Evolutionary conservation across 2,329 filamentous ascomycete genomes (phyloP).

Genomic region (Coniochaeta sp.): DNA sequence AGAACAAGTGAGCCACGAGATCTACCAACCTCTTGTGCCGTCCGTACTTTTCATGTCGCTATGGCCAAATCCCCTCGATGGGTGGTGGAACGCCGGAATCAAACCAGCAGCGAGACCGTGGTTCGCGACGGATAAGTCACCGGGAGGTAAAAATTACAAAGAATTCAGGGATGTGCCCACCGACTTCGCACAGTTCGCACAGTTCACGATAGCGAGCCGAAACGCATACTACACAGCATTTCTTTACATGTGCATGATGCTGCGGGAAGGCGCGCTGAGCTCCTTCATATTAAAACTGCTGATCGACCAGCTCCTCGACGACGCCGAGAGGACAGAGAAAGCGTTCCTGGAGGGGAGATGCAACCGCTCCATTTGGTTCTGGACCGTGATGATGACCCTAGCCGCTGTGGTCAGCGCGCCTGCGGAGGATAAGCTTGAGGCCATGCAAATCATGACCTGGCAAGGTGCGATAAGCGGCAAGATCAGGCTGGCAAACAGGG

Average conservation of each 20-base stretch:
- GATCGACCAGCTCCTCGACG: constrained; percentile 35
- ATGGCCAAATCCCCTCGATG: constrained; percentile 26
- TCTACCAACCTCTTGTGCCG: constrained; percentile 36
- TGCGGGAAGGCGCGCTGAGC: constrained; percentile 32
- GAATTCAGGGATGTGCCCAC: not conserved
- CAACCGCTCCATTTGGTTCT: constrained; percentile 35
- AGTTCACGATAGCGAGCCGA: constrained; percentile 26
- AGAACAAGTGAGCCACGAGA: constrained; percentile 21
- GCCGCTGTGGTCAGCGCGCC: constrained; percentile 29
- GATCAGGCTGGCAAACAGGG: constrained; percentile 28
- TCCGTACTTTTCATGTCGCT: constrained; percentile 35
- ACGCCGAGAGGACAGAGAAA: constrained; percentile 31
- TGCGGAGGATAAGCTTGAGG: constrained; percentile 28
- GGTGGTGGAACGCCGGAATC: not conserved
- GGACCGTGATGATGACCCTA: constrained; percentile 34
- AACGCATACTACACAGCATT: constrained; percentile 38
- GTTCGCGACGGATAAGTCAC: not conserved
- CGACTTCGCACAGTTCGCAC: not conserved
- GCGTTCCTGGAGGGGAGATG: constrained; percentile 32
- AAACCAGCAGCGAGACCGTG: not conserved
- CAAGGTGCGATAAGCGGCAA: constrained; percentile 19
- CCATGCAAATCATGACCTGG: constrained; percentile 9
- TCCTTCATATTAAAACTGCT: constrained; percentile 36
- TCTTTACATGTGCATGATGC: constrained; percentile 37
- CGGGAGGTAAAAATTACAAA: not conserved